A percentile compares a stretch with the other conserved stretches of the same genome.
Conservation (phyloP, 768 basidiomycete genomes). For the Boletellus ananas region DNA sequence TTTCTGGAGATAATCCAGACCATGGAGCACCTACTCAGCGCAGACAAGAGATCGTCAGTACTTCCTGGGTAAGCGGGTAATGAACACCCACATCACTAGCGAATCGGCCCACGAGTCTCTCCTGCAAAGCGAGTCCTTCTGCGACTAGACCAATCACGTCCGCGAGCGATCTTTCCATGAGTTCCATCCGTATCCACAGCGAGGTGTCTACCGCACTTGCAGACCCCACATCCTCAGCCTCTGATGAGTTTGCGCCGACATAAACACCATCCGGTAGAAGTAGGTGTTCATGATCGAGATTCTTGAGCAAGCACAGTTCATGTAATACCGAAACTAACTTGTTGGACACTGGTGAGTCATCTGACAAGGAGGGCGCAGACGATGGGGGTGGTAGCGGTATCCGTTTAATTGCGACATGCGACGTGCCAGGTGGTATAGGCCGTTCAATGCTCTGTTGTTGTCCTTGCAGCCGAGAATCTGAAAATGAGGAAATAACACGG, state of each 20-base stretch:
- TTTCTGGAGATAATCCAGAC: slow-evolving; percentile 60
- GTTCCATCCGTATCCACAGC: slow-evolving; percentile 86
- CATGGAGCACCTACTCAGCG: slow-evolving; percentile 52
- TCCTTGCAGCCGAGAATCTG: neutral
- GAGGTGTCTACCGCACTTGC: slow-evolving; percentile 43
- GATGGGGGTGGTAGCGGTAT: slow-evolving; percentile 52
- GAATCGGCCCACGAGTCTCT: slow-evolving; percentile 70
- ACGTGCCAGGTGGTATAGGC: slow-evolving; percentile 24
- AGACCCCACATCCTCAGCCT: slow-evolving; percentile 26
- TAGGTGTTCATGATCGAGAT: slow-evolving; percentile 57
- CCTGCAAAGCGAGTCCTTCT: slow-evolving; percentile 60
- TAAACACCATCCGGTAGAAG: slow-evolving; percentile 68
- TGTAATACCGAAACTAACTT: slow-evolving; percentile 62
- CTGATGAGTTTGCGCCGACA: slow-evolving; percentile 44
- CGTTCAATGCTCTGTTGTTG: slow-evolving; percentile 15
- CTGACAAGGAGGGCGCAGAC: slow-evolving; percentile 7
- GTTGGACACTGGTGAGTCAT: slow-evolving; percentile 39
- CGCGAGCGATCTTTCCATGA: slow-evolving; percentile 85
- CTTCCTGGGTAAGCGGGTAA: neutral
- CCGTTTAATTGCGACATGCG: slow-evolving; percentile 74
- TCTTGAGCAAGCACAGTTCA: slow-evolving; percentile 59
- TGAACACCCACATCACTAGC: slow-evolving; percentile 62
- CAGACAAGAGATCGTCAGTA: neutral
- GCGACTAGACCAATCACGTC: slow-evolving; percentile 67
- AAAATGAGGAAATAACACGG: slow-evolving; percentile 22